Percentiles rank a stretch among this genome's conserved stretches.
phyloP scores from a whole-genome alignment of 495 filamentous ascomycete species.

The Aspergillus cavernicola region DNA sequence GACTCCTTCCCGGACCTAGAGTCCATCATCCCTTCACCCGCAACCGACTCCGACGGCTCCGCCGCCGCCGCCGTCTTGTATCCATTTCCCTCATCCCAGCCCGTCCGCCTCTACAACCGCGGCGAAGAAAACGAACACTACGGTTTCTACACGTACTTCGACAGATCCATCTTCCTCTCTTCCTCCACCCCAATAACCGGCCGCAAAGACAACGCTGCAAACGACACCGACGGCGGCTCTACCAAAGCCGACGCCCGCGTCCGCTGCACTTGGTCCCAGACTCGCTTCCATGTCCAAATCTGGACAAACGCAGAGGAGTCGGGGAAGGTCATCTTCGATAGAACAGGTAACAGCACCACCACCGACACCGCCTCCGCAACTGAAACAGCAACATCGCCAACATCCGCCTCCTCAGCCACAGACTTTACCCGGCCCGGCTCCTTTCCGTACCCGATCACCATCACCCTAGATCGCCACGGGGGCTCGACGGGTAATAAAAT shows the following conservation, averaged over 20 bases:
- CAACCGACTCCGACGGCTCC: conserved; percentile 60
- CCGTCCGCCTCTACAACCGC: conserved; percentile 80
- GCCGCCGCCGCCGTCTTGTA: conserved; percentile 66
- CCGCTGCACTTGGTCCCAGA: conserved; percentile 76
- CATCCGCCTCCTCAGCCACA: conserved; percentile 44
- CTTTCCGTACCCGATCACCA: conserved; percentile 82
- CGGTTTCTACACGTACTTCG: conserved; percentile 89
- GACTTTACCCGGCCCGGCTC: conserved; percentile 61
- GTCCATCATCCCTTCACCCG: conserved; percentile 56
- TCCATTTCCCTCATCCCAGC: conserved; percentile 67
- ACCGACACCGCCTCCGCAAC: conserved; percentile 16
- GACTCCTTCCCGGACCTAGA: conserved; percentile 46
- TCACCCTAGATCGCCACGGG: conserved; percentile 79
- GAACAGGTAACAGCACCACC: conserved; percentile 10
- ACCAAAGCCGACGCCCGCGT: conserved; percentile 55
- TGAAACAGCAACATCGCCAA: conserved; percentile 20
- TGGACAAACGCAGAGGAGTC: conserved; percentile 62
- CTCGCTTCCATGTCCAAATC: conserved; percentile 83
- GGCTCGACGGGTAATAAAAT: conserved; percentile 59
- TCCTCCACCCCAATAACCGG: conserved; percentile 38
- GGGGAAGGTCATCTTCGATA: conserved; percentile 42
- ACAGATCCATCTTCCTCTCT: conserved; percentile 78
- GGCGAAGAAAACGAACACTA: conserved; percentile 79
- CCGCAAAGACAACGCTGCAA: conserved; percentile 24
- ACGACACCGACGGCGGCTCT: conserved; percentile 65